phyloP scores from a whole-genome alignment of 1,139 yeast species.

The Saccharomyces hybrid region DNA sequence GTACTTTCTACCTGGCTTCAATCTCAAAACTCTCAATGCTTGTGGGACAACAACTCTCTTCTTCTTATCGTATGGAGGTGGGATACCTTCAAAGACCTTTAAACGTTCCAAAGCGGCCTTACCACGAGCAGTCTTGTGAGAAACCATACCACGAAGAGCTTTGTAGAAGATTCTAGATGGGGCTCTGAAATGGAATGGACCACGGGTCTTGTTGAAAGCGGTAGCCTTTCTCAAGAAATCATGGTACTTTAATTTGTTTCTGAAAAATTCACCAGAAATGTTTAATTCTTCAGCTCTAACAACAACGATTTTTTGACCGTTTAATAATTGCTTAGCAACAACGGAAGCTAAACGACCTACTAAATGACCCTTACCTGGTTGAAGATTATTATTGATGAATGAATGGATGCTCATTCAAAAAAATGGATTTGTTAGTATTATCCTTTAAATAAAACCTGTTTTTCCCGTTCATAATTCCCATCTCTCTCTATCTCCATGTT shows the following conservation, averaged over 20 bases:
- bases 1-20: conserved; percentile 99
- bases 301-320: conserved; percentile 96
- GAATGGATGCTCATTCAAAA: neutral
- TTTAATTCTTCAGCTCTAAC: conserved; percentile 98
- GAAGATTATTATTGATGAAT: conserved; percentile 5
- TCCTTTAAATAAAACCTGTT: neutral
- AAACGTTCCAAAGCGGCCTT: conserved; percentile 99
- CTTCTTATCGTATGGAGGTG: conserved; percentile 99
- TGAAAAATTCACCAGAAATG: conserved; percentile 99
- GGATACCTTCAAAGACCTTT: conserved; percentile 99
- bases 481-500: neutral
- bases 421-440: conserved; percentile 9
- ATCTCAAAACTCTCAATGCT: conserved; percentile 98
- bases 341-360: conserved; percentile 99
- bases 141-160: conserved; percentile 99
- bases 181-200: conserved; percentile 99
- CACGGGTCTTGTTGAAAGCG: conserved; percentile 96
- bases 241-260: conserved; percentile 99
- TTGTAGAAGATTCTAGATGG: conserved; percentile 99
- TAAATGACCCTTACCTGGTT: conserved; percentile 89
- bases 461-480: neutral
- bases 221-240: conserved; percentile 99
- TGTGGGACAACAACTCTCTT: conserved; percentile 99
- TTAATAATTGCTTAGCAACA: conserved; percentile 96
- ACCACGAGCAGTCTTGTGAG: conserved; percentile 99